These are phyloP conservation scores for Puccinia triticina DNA, from an alignment of 1,284 basidiomycete genomes.

Conservation along the genomic window DNA sequence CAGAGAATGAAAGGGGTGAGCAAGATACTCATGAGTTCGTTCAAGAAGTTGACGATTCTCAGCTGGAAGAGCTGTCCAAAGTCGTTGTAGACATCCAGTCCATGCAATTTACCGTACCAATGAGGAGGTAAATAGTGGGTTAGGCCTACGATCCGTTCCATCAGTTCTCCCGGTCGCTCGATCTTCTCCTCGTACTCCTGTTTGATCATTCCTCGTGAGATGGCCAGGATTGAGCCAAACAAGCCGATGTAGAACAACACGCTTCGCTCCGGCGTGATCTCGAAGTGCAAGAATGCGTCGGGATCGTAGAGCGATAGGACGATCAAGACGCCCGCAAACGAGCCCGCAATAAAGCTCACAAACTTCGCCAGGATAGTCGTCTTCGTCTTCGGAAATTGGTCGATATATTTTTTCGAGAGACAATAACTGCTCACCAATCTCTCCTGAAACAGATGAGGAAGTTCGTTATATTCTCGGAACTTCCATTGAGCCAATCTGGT, in stretches of 20 bases:
- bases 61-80: slow-evolving; percentile 87
- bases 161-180: slow-evolving; percentile 86
- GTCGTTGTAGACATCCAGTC: slow-evolving; percentile 79
- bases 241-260: slow-evolving; percentile 88
- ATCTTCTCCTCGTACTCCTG: slow-evolving; percentile 72
- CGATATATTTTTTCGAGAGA: slow-evolving; percentile 88
- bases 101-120: slow-evolving; percentile 87
- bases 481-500: slow-evolving; percentile 97
- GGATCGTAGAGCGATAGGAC: slow-evolving; percentile 89
- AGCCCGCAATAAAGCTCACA: slow-evolving; percentile 91
- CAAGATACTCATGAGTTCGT: slow-evolving; percentile 86
- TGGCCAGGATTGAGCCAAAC: slow-evolving; percentile 83
- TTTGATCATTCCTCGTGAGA: slow-evolving; percentile 90
- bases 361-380: slow-evolving; percentile 76
- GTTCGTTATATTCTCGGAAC: slow-evolving; percentile 97
- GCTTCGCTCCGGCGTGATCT: slow-evolving; percentile 88
- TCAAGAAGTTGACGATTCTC: slow-evolving; percentile 81
- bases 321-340: slow-evolving; percentile 90
- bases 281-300: slow-evolving; percentile 77
- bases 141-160: slow-evolving; percentile 85
- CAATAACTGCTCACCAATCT: slow-evolving; percentile 86
- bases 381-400: slow-evolving; percentile 95
- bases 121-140: slow-evolving; percentile 93
- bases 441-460: slow-evolving; percentile 86
- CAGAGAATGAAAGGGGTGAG: slow-evolving; percentile 91